Evolutionary conservation across 176 grass and related monocot genomes (phyloP).

Genomic region (Secale cereale): DNA sequence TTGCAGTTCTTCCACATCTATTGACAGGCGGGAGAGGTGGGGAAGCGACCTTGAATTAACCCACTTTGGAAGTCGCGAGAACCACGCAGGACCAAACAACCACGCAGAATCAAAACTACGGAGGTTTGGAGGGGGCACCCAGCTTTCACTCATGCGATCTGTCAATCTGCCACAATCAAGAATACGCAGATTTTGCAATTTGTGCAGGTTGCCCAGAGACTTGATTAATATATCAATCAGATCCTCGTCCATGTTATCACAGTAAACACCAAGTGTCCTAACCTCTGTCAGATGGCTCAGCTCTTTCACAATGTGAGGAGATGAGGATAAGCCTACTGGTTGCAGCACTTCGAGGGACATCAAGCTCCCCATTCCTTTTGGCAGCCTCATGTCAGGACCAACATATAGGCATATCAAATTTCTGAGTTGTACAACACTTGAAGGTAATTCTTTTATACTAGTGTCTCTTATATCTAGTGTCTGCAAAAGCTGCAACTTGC

Average conservation of each 20-base stretch:
- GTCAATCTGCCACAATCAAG: fast-evolving
- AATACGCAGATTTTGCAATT: neutral
- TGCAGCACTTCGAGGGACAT: neutral
- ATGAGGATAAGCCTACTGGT: fast-evolving
- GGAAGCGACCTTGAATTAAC: neutral
- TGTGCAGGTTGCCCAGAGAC: neutral
- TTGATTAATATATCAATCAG: neutral
- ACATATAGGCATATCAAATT: neutral
- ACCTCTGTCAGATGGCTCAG: neutral
- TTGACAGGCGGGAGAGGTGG: neutral
- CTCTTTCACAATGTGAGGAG: neutral
- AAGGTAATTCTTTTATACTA: neutral
- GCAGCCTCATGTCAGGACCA: neutral
- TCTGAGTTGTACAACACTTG: neutral
- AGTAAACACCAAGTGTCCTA: fast-evolving
- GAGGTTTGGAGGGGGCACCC: too few relatives aligned
- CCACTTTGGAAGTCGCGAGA: neutral
- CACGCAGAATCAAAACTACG: too few relatives aligned
- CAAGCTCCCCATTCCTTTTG: neutral
- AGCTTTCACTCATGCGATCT: neutral
- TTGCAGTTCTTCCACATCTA: neutral
- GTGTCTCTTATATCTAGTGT: neutral
- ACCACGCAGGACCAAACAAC: too few relatives aligned
- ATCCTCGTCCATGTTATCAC: neutral
- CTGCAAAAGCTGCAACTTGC: neutral